Conservation (phyloP, 306 rosid species). For the Dryas octopetala region DNA sequence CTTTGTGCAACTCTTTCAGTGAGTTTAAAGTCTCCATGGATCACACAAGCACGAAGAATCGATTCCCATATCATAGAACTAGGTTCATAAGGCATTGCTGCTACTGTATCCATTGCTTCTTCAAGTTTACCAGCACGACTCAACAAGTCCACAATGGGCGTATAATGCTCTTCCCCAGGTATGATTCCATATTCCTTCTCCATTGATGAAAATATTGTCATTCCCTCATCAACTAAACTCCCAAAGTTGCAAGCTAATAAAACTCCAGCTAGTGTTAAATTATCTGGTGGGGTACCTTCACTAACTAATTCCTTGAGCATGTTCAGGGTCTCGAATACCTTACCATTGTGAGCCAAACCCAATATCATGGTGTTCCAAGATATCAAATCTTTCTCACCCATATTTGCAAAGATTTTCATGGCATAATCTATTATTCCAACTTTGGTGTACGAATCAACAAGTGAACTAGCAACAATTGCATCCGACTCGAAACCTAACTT, state of each 20-base stretch:
- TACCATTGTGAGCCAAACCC: slow-evolving; percentile 65
- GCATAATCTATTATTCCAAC: slow-evolving; percentile 58
- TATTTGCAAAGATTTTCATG: slow-evolving; percentile 47
- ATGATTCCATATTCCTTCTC: slow-evolving; percentile 57
- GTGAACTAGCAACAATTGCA: slow-evolving; percentile 62
- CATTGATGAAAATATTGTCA: slow-evolving; percentile 53
- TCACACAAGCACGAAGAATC: slow-evolving; percentile 47
- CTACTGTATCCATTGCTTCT: slow-evolving; percentile 56
- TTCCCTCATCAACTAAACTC: slow-evolving; percentile 60
- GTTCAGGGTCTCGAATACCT: slow-evolving; percentile 41
- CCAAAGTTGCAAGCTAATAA: slow-evolving; percentile 72
- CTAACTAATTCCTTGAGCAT: slow-evolving; percentile 40
- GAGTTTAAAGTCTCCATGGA: slow-evolving; percentile 49
- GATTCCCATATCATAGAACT: slow-evolving; percentile 51
- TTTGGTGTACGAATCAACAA: slow-evolving; percentile 67
- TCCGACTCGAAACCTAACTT: slow-evolving; percentile 69
- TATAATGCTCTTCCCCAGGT: slow-evolving; percentile 58
- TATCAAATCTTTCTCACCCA: slow-evolving; percentile 59
- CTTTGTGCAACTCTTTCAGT: slow-evolving; percentile 59
- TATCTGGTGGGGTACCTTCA: slow-evolving; percentile 50
- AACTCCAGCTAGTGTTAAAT: slow-evolving; percentile 63
- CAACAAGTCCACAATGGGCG: slow-evolving; percentile 56
- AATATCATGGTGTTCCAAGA: slow-evolving; percentile 75
- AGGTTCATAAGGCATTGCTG: slow-evolving; percentile 46
- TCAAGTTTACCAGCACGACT: slow-evolving; percentile 61